These are phyloP conservation scores for Boletus mariae DNA, from an alignment of 1,284 basidiomycete species.

Conservation along the genomic window DNA sequence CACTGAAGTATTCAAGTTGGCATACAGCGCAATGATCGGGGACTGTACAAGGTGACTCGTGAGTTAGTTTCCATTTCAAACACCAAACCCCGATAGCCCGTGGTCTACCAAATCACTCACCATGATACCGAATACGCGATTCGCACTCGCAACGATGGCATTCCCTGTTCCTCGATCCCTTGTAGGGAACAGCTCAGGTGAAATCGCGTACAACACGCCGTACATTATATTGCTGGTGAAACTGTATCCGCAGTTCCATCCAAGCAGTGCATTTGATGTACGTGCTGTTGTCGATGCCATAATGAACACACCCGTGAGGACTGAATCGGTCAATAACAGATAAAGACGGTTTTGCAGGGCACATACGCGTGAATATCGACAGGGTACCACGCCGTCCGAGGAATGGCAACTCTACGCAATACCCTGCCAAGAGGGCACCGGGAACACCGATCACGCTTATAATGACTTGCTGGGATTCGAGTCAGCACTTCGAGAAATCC, in stretches of 20 bases:
- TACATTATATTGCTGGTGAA: conserved; percentile 75
- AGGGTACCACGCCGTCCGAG: conserved; percentile 64
- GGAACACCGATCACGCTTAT: conserved; percentile 66
- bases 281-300: conserved; percentile 69
- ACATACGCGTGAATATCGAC: conserved; percentile 51
- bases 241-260: conserved; percentile 64
- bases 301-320: conserved; percentile 69
- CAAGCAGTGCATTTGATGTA: conserved; percentile 61
- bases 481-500: conserved; percentile 1
- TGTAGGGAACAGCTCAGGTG: conserved; percentile 71
- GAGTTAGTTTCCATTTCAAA: not conserved
- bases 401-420: conserved; percentile 54
- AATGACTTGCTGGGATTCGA: conserved; percentile 51
- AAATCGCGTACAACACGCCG: conserved; percentile 68
- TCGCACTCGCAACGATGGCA: conserved; percentile 53
- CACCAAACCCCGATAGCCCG: too few relatives aligned
- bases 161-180: conserved; percentile 68
- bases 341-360: not conserved
- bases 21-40: conserved; percentile 63
- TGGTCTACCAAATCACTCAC: conserved; percentile 35
- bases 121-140: conserved; percentile 60
- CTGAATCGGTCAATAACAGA: conserved; percentile 27
- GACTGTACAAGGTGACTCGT: conserved; percentile 38
- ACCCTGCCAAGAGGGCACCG: conserved; percentile 60
- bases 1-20: conserved; percentile 54